Evolutionary conservation across 2,329 filamentous ascomycete genomes (phyloP), one percentile per base, ranked within the genome.

Genomic region (Trichoderma arundinaceum): DNA sequence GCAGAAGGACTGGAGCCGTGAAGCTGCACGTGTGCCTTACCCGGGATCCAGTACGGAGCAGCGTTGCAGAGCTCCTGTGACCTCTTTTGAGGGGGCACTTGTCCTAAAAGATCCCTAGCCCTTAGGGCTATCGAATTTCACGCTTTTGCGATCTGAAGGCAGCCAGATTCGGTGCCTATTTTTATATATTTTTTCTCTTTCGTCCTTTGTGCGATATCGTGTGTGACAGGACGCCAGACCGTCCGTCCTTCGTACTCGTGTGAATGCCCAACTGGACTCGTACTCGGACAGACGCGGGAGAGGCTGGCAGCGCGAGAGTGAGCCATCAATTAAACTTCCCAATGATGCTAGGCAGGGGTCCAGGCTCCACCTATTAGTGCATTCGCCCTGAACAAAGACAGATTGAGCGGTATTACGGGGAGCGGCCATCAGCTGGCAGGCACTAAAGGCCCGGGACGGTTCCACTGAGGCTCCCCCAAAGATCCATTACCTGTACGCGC

Each of bases 381-480:
- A 10, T 7, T 58, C 41, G 54, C 54, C 54, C 57, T 59, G 57
- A 59, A 35, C 57, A 49, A 17, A 33, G 32, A 48, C 43, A 48
- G 43, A 49, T 39, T 59, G n/a, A 35, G 59, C 28, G 41, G 39
- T 17, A 54, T 35, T 63, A 54, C 48, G 49, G 59, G 59, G 58
- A 28, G 60, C 51, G 22, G 51, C 51, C 60, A 46, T 49, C 51
- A 56, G 43, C 52, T 56, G 39, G 52, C 41, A 39, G 32, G 51
- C 60, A 56, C 61, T 64, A 57, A 39, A 57, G 28, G 61, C 51
- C 22, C 17, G 48, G 51, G n/a, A 17, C n/a, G 52, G 51, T 41
- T 64, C 61, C 61, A 64, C 61, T 64, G 48, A 57, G 41, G 49
- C 51, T 53, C 61, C 48, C 51, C 61, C 52, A 64, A 64, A 52